phyloP scores from a whole-genome alignment of 2,329 filamentous ascomycete species.

The Trichophaea hybrida region DNA sequence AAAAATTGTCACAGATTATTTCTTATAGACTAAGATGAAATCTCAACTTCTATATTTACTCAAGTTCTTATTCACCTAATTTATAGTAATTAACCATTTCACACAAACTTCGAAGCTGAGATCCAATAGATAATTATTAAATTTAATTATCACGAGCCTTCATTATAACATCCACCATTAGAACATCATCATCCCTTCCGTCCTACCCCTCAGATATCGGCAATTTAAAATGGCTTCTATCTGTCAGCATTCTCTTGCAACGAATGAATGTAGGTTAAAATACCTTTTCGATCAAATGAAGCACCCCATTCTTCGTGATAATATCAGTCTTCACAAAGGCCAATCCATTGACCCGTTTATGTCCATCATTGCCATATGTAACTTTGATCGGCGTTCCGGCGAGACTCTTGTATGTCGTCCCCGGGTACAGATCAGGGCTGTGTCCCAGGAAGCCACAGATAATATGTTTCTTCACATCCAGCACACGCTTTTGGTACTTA shows the following conservation, averaged over 20 bases:
- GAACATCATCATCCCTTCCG: no score
- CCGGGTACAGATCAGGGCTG: background rate
- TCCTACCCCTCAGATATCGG: no score
- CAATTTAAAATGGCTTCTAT: no score
- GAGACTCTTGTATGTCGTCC: background rate
- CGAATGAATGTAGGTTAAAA: background rate
- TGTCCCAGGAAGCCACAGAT: background rate
- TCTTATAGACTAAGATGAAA: no score
- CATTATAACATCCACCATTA: no score
- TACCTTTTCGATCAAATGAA: background rate
- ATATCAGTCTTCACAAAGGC: background rate
- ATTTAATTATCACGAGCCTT: no score
- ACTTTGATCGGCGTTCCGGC: background rate
- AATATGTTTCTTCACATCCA: background rate
- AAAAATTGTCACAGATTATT: no score
- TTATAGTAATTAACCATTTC: no score
- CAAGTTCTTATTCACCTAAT: no score
- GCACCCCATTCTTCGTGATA: background rate
- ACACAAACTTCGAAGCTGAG: no score
- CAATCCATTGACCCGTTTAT: background rate
- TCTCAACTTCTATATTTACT: no score
- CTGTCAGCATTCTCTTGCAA: background rate
- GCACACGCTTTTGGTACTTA: background rate
- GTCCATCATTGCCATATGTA: background rate
- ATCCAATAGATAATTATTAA: no score